Percentiles rank a stretch among this genome's conserved stretches.
Evolutionary conservation across 2,329 filamentous ascomycete genomes (phyloP).

Genomic region (Aspergillus sp.): DNA sequence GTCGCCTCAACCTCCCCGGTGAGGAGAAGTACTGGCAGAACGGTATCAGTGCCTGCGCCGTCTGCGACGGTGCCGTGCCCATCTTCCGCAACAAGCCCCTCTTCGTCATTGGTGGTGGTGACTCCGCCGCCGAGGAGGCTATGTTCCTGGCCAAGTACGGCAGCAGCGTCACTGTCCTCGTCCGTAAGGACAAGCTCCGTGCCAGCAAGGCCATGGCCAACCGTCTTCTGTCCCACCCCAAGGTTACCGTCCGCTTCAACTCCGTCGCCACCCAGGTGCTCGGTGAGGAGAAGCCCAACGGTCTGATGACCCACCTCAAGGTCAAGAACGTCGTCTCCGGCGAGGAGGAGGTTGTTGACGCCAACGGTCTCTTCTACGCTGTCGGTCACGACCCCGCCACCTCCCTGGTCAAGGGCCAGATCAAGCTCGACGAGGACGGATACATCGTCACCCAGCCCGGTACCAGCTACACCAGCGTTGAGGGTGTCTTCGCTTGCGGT

Average conservation of each 20-base stretch:
- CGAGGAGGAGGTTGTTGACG: slow-evolving; percentile 77
- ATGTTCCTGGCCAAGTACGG: slow-evolving; percentile 98
- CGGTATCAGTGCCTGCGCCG: slow-evolving; percentile 92
- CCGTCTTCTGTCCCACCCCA: slow-evolving; percentile 76
- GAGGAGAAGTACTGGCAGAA: slow-evolving; percentile 98
- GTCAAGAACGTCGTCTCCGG: slow-evolving; percentile 78
- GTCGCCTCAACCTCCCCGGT: slow-evolving; percentile 76
- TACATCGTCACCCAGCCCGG: slow-evolving; percentile 90
- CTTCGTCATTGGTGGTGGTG: slow-evolving; percentile 93
- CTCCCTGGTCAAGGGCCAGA: slow-evolving; percentile 81
- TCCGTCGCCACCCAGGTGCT: slow-evolving; percentile 77
- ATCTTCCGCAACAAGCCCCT: slow-evolving; percentile 97
- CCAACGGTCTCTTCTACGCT: slow-evolving; percentile 94
- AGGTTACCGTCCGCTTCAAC: slow-evolving; percentile 89
- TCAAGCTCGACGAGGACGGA: slow-evolving; percentile 84
- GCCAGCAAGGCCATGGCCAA: slow-evolving; percentile 92
- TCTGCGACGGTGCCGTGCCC: slow-evolving; percentile 94
- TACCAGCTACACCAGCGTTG: slow-evolving; percentile 80
- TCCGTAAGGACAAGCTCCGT: slow-evolving; percentile 81
- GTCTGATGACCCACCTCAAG: slow-evolving; percentile 84
- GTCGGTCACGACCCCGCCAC: slow-evolving; percentile 96
- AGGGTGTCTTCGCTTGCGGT: slow-evolving; percentile 93
- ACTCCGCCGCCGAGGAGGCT: slow-evolving; percentile 95
- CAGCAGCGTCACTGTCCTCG: slow-evolving; percentile 89
- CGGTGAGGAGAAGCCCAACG: slow-evolving; percentile 71